Percentiles rank a stretch among this genome's conserved stretches.
Evolutionary conservation across 768 basidiomycete species (phyloP).

Genomic region (Tylopilus plumbeoviolaceoides): DNA sequence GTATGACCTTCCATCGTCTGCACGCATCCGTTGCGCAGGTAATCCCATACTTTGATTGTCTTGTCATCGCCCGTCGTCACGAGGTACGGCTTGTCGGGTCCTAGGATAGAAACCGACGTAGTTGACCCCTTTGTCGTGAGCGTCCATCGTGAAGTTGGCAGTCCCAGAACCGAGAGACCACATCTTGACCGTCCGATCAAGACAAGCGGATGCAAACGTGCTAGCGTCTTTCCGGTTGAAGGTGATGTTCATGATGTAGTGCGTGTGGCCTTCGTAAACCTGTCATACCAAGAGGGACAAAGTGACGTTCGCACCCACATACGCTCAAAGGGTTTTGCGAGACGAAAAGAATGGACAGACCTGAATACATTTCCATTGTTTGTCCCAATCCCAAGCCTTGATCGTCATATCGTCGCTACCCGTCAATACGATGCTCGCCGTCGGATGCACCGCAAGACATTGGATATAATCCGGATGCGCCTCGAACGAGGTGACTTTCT

Average conservation of each 20-base stretch:
- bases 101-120: conserved; percentile 98
- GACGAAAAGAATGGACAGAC: conserved; percentile 39
- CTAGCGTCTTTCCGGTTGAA: conserved; percentile 96
- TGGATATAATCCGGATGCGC: conserved; percentile 62
- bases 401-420: conserved; percentile 99
- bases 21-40: conserved; percentile 95
- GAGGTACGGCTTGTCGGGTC: conserved; percentile 94
- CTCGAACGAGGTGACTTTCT: conserved; percentile 75
- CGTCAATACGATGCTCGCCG: conserved; percentile 85
- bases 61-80: conserved; percentile 97
- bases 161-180: conserved; percentile 87
- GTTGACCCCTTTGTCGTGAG: conserved; percentile 98
- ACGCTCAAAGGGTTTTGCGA: not conserved
- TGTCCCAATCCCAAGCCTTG: conserved; percentile 99
- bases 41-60: conserved; percentile 98
- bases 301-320: not conserved
- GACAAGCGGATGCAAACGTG: conserved; percentile 95
- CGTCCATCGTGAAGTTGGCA: conserved; percentile 95
- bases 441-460: conserved; percentile 94
- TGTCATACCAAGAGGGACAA: conserved; percentile 26
- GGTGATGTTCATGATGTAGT: conserved; percentile 98
- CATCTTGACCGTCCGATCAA: conserved; percentile 97
- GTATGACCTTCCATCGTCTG: conserved; percentile 98
- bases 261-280: conserved; percentile 96
- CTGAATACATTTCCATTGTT: conserved; percentile 96